A percentile compares a stretch with the other conserved stretches of the same genome.
Evolutionary conservation across 2,329 filamentous ascomycete species (phyloP).

Genomic region (Fusarium camptoceras): DNA sequence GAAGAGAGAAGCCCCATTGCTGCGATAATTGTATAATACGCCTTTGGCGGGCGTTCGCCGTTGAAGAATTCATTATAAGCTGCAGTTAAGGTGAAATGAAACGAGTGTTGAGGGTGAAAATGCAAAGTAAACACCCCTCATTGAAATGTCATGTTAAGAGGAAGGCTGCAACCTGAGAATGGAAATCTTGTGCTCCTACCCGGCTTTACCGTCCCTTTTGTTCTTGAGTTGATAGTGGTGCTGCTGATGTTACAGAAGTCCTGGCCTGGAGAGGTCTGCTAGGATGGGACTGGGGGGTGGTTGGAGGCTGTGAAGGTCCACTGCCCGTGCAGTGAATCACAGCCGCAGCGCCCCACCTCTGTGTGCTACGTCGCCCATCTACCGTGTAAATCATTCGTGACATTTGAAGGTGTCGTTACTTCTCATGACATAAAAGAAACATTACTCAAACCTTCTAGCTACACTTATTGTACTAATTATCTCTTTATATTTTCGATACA

Average conservation of each 20-base stretch:
- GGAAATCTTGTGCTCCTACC: slow-evolving; percentile 20
- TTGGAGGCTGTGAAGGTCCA: slow-evolving; percentile 35
- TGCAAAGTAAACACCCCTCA: slow-evolving; percentile 15
- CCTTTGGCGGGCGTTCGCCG: slow-evolving; percentile 55
- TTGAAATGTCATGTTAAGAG: not conserved
- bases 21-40: slow-evolving; percentile 63
- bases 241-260: slow-evolving; percentile 28
- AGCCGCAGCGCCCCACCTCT: slow-evolving; percentile 36
- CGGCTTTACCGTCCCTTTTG: slow-evolving; percentile 26
- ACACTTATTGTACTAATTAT: not conserved
- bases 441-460: not conserved
- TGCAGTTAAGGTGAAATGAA: slow-evolving; percentile 8
- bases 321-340: slow-evolving; percentile 42
- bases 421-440: not conserved
- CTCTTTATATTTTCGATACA: not conserved
- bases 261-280: slow-evolving; percentile 6
- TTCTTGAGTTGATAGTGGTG: slow-evolving; percentile 21
- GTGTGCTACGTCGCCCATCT: slow-evolving; percentile 16
- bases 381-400: not conserved
- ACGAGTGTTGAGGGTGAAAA: slow-evolving; percentile 14
- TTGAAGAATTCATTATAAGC: slow-evolving; percentile 48
- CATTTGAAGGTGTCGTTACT: not conserved
- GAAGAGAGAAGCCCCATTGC: slow-evolving; percentile 60
- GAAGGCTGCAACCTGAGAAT: slow-evolving; percentile 21
- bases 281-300: slow-evolving; percentile 4